A percentile compares a stretch with the other conserved stretches of the same genome.
phyloP scores from a whole-genome alignment of 2,329 filamentous ascomycete genomes.

The Mycosphaerella arachidis region DNA sequence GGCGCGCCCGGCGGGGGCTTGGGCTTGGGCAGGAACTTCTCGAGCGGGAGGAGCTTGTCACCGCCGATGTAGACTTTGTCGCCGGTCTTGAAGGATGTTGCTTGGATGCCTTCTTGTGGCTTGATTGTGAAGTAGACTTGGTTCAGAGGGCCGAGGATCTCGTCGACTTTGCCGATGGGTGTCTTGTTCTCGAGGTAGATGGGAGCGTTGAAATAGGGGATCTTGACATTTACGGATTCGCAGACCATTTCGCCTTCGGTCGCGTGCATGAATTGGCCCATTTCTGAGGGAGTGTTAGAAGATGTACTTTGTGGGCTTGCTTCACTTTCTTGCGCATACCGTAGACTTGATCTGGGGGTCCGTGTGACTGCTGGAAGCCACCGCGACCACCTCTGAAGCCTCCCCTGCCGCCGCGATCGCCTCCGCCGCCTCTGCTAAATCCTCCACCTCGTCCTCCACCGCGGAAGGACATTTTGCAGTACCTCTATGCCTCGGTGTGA shows the following conservation, averaged over 20 bases:
- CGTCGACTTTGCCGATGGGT: constrained; percentile 85
- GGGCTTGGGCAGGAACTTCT: constrained; percentile 94
- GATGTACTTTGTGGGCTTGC: background rate
- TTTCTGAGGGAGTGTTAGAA: constrained; percentile 50
- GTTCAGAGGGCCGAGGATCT: constrained; percentile 95
- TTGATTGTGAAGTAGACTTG: constrained; percentile 98
- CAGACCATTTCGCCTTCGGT: constrained; percentile 98
- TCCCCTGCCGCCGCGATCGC: constrained; percentile 23
- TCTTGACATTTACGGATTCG: constrained; percentile 89
- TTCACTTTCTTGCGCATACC: constrained; percentile 29
- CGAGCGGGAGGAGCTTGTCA: constrained; percentile 90
- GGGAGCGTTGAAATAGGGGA: constrained; percentile 97
- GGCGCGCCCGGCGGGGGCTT: constrained; percentile 63
- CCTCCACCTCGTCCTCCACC: constrained; percentile 23
- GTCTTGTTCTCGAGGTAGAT: constrained; percentile 99
- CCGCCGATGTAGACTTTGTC: constrained; percentile 89
- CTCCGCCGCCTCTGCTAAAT: constrained; percentile 18
- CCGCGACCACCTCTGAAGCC: constrained; percentile 29
- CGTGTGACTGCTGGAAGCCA: constrained; percentile 37
- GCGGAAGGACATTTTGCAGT: constrained; percentile 25
- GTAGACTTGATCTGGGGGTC: constrained; percentile 42
- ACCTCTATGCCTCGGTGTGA: background rate
- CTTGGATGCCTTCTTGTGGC: constrained; percentile 92
- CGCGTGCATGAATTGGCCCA: constrained; percentile 90
- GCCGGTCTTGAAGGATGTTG: constrained; percentile 87